Evolutionary conservation across 2,329 filamentous ascomycete genomes (phyloP), one percentile per base, ranked within the genome.

Genomic region (Fusarium sp.): DNA sequence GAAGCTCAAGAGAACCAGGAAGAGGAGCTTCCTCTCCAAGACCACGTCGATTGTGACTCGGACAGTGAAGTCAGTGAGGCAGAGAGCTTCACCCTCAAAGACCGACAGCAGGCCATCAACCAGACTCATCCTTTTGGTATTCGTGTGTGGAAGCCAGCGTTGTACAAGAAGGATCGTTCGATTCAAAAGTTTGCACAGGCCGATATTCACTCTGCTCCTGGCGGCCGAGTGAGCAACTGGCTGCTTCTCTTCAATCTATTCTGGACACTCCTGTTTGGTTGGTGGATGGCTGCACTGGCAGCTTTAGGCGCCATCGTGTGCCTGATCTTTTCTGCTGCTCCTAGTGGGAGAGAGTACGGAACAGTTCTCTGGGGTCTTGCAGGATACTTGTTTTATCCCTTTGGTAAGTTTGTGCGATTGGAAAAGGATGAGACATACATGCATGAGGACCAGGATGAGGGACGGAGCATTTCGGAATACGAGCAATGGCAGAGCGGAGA

Each of bases 401-500:
- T 99, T 74, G 95, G 95, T 65, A 96, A 96, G 71, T 97, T 96
- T 75, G 92, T 99, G 61, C 90, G 93, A 42, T 84, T 99, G 33
- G 89, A 97, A 72, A 91, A 94, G 74, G 95, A 99, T 68, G 95
- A 98, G 72, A 90, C 91, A 38, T 99, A 99, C 72, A 82, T 92
- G 43, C 91, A 97, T 58, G 95, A 99, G 77, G 95, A 99, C 70
- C 88, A 95, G 71, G 93, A 94, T 36, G 95, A 99, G 77, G 95
- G 95, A 17, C 88, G 95, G 71, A 98, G 93, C 78, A 97, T 99
- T 71, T 96, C 92, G 70, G 95, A 99, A 78, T 99, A 99, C 73
- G 95, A 99, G 75, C 93, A 97, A 77, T 99, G 95, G 95, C 95
- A 99, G 78, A 97, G 88, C 72, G 95, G 95, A 46, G 95, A 99